phyloP scores from a whole-genome alignment of 306 rosid genomes.

The Dryas alaskensis region DNA sequence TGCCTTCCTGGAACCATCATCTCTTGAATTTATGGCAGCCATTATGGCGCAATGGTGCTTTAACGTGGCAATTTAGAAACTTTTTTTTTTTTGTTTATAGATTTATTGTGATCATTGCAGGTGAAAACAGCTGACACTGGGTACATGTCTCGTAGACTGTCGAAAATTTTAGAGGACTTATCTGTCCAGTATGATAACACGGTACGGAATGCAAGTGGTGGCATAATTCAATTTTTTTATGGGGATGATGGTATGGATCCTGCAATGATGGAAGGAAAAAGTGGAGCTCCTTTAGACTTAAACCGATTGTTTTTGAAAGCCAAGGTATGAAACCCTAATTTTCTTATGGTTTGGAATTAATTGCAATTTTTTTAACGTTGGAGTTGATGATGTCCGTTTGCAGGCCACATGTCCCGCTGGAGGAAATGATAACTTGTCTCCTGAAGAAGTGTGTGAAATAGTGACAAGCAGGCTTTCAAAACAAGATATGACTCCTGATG shows the following conservation, averaged over 20 bases:
- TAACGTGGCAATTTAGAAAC: no score
- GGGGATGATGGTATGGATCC: slow-evolving; percentile 99
- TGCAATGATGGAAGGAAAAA: slow-evolving; percentile 80
- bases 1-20: background rate
- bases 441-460: slow-evolving; percentile 49
- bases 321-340: slow-evolving; percentile 52
- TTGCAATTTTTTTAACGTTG: slow-evolving; percentile 8
- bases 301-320: slow-evolving; percentile 65
- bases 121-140: slow-evolving; percentile 99
- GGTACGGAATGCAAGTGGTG: slow-evolving; percentile 73
- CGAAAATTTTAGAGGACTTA: slow-evolving; percentile 82
- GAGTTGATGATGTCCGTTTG: slow-evolving; percentile 3
- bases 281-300: slow-evolving; percentile 85
- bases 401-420: slow-evolving; percentile 76
- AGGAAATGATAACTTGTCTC: slow-evolving; percentile 53
- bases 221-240: slow-evolving; percentile 78
- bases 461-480: slow-evolving; percentile 58
- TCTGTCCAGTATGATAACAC: slow-evolving; percentile 80
- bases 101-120: slow-evolving; percentile 40
- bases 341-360: slow-evolving; percentile 18
- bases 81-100: slow-evolving; percentile 3
- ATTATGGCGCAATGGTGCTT: background rate
- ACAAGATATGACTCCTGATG: slow-evolving; percentile 47
- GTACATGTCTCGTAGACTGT: slow-evolving; percentile 91
- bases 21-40: background rate